Percentiles rank a stretch among this genome's conserved stretches.
Evolutionary conservation across 768 basidiomycete species (phyloP).

Genomic region (Amanita phalloides): DNA sequence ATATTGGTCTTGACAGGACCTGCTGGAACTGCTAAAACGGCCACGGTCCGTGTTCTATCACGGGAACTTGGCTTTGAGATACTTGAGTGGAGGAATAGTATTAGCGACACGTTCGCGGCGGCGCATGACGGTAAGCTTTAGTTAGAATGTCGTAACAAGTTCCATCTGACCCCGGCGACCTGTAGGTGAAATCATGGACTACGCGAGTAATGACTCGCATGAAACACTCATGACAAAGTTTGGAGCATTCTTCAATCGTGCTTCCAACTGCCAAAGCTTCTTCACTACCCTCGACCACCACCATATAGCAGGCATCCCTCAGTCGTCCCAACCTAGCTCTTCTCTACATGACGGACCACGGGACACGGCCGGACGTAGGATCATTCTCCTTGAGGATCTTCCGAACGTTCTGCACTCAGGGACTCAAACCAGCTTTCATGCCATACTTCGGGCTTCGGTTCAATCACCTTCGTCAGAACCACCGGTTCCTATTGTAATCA

Average conservation of each 20-base stretch:
- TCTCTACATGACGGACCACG: constrained; percentile 2
- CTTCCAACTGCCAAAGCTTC: constrained; percentile 47
- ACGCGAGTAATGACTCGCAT: constrained; percentile 13
- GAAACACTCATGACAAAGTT: constrained; percentile 59
- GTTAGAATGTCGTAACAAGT: too few relatives aligned
- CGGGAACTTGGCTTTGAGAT: constrained; percentile 69
- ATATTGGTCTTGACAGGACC: constrained; percentile 82
- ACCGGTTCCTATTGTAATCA: constrained; percentile 62
- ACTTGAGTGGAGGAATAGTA: constrained; percentile 74
- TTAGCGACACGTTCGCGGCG: constrained; percentile 34
- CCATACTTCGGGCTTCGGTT: constrained; percentile 49
- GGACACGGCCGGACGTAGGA: constrained; percentile 25
- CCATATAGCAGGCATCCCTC: constrained; percentile 2
- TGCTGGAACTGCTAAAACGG: constrained; percentile 85
- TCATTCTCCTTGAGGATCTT: constrained; percentile 82
- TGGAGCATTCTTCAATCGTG: constrained; percentile 62
- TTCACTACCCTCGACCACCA: constrained; percentile 35
- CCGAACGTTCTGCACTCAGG: constrained; percentile 77
- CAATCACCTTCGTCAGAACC: constrained; percentile 19
- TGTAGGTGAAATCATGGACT: neutral
- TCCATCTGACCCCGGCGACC: neutral
- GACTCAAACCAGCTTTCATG: constrained; percentile 66
- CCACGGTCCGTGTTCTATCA: constrained; percentile 68
- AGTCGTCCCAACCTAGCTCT: constrained; percentile 4
- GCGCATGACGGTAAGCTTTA: constrained; percentile 6